phyloP scores from a whole-genome alignment of 2,329 filamentous ascomycete genomes.

The Sporothrix humicola region DNA sequence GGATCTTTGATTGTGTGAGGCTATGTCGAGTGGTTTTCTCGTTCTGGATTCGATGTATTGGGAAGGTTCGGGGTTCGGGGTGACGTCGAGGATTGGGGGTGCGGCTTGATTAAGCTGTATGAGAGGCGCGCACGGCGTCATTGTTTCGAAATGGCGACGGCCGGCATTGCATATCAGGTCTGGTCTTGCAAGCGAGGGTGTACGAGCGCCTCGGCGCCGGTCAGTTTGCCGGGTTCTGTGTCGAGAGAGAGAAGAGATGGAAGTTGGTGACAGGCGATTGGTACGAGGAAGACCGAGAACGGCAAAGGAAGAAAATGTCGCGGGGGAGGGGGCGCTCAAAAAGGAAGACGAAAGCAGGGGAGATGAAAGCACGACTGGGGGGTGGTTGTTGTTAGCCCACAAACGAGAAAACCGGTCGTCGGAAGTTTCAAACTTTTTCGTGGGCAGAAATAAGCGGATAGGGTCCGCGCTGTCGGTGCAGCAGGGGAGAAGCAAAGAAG shows the following conservation, averaged over 20 bases:
- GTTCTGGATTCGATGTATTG: neutral
- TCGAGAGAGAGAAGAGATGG: neutral
- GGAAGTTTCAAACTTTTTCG: constrained; percentile 25
- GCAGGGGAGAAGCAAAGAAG: neutral
- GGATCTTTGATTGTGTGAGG: constrained; percentile 33
- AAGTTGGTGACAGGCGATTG: neutral
- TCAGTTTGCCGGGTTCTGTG: neutral
- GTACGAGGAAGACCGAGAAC: neutral
- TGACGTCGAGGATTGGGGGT: constrained; percentile 23
- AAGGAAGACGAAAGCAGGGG: constrained; percentile 14
- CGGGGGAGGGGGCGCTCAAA: constrained; percentile 22
- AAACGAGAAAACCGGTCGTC: constrained; percentile 27
- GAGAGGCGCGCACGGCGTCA: constrained; percentile 52
- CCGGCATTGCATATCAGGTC: constrained; percentile 43
- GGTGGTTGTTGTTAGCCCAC: constrained; percentile 27
- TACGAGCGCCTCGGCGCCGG: constrained; percentile 10
- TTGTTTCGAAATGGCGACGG: constrained; percentile 48
- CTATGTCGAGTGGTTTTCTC: constrained; percentile 33
- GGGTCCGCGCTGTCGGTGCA: constrained; percentile 23
- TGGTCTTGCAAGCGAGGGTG: neutral
- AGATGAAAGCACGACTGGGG: constrained; percentile 23
- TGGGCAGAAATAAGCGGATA: constrained; percentile 19
- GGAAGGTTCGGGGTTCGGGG: constrained; percentile 11
- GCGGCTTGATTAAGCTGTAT: constrained; percentile 42
- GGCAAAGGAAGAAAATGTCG: constrained; percentile 30